Evolutionary conservation across 805 yeast species (phyloP), one percentile per base, ranked within the genome.

Genomic region (Saccharomyces paradoxus): DNA sequence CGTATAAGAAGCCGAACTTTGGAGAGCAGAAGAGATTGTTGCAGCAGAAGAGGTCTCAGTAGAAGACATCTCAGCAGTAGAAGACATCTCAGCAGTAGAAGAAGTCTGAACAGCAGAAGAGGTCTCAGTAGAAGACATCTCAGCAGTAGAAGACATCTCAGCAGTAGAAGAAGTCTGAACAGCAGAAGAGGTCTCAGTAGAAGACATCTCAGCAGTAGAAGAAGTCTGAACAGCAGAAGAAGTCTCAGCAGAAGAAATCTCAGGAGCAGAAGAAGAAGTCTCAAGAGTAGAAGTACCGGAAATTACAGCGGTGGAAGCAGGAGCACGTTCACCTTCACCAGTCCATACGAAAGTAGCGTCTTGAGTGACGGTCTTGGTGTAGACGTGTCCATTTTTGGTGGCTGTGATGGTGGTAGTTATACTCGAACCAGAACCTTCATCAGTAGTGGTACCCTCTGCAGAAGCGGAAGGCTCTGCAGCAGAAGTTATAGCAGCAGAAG

Each of bases 301-400:
- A 21, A 28, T 17, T 46, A 4, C 48, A 7, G 13, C 31, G 24
- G 21, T 12, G 13, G 49, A n/a, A 14, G 17, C 4, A 24, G 27
- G 27, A 49, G 37, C 13, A 13, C 37, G n/a, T 31, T 31, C 31
- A 29, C 31, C 31, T 8, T 50, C 53, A 41, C 53, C 53, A 5
- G 30, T 26, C 53, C 53, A 50, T 31, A 31, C 50, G 41, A 47
- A 50, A 5, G 53, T 47, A 26, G 56, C 50, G n/a, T 50, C 56
- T 31, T 50, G 50, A n/a, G 49, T 31, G 41, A 53, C 46, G 30
- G 55, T 53, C 53, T 53, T 53, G 50, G 55, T 53, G 53, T 53
- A 53, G 44, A 50, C 55, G 29, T 53, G 48, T 27, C 55, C 55
- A 13, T 53, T 44, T 41, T 53, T 53, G 30, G 55, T 53, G 27